Conservation (phyloP, 192 early-diverging fungal genomes). For the Powellomyces hirtus region DNA sequence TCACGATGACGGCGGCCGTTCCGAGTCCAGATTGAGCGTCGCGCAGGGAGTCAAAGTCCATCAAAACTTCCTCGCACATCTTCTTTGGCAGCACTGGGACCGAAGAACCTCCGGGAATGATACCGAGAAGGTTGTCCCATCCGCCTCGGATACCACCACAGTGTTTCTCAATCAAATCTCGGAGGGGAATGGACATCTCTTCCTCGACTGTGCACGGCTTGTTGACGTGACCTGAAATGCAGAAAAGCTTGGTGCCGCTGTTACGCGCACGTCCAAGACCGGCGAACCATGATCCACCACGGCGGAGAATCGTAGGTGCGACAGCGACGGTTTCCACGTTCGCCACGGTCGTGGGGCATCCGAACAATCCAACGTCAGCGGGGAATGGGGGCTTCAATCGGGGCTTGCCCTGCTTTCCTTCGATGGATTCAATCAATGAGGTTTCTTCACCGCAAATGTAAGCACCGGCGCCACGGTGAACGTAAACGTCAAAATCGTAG, state of each 20-base stretch:
- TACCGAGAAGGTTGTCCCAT: slow-evolving; percentile 97
- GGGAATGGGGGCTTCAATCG: slow-evolving; percentile 99
- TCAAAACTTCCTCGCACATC: slow-evolving; percentile 88
- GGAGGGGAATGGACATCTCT: slow-evolving; percentile 95
- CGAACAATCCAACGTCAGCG: slow-evolving; percentile 96
- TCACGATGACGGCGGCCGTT: slow-evolving; percentile 96
- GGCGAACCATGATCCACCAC: slow-evolving; percentile 93
- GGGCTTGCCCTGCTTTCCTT: slow-evolving; percentile 99
- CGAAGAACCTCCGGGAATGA: slow-evolving; percentile 96
- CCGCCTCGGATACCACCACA: slow-evolving; percentile 96
- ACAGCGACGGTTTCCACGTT: slow-evolving; percentile 99
- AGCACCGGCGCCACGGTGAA: slow-evolving; percentile 96
- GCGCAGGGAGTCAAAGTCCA: slow-evolving; percentile 98
- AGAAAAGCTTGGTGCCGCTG: slow-evolving; percentile 94
- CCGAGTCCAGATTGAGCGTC: slow-evolving; percentile 92
- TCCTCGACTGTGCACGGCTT: slow-evolving; percentile 97
- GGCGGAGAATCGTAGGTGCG: slow-evolving; percentile 89
- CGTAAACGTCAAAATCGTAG: slow-evolving; percentile 95
- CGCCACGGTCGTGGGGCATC: slow-evolving; percentile 99
- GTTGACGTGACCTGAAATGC: slow-evolving; percentile 98
- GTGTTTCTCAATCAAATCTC: slow-evolving; percentile 91
- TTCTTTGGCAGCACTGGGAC: slow-evolving; percentile 83
- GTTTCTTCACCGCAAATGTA: slow-evolving; percentile 98
- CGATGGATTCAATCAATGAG: slow-evolving; percentile 60
- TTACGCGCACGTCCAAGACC: slow-evolving; percentile 91